Evolutionary conservation across 2,329 filamentous ascomycete species (phyloP), one percentile per base, ranked within the genome.

Genomic region (Cladosporium cucumerinum): DNA sequence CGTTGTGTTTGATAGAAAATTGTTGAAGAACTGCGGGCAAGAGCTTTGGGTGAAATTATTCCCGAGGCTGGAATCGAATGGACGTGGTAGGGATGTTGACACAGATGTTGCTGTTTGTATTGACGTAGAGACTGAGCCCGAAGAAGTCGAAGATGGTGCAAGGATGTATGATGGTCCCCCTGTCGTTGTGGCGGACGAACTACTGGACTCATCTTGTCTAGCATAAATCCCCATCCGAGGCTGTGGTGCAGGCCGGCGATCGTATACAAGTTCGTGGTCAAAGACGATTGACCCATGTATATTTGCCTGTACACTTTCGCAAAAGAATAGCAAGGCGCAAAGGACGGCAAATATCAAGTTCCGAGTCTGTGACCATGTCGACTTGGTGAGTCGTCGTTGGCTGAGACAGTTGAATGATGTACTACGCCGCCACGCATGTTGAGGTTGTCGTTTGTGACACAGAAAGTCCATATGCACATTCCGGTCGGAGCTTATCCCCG

Each of bases 1-100:
- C 3, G 85, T 87, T 6, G 83, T 74, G 73, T 91, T 85, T 55
- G 78, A 79, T 59, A 95, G 82, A 71, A 96, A 87, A 2, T 76
- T 76, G 60, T 85, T 81, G 76, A 96, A 88, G 78, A 94, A 93
- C 5, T 74, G 75, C 3, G 87, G 85, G 72, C 90, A 93, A 5
- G 80, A 79, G 26, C 72, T 61, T 36, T 75, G 74, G 11, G 83
- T 85, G 73, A 84, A 84, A 72, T 85, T 85, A 73, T 80, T 83
- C 21, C 80, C 80, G 23, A 84, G 71, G 49, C 77, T 80, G 26
- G 80, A 78, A 67, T 83, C 81, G 70, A 83, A 82, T 21, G 81
- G 77, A 26, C 70, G 69, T 5, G 81, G 81, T 18, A 82, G 18
- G 6, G 57, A 54, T 57, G 57, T 65, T 32, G 65, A 49, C 16